Percentiles rank a stretch among this genome's conserved stretches.
These are phyloP conservation scores for Corymbia maculata DNA, from an alignment of 345 rosid species.

Conservation along the genomic window DNA sequence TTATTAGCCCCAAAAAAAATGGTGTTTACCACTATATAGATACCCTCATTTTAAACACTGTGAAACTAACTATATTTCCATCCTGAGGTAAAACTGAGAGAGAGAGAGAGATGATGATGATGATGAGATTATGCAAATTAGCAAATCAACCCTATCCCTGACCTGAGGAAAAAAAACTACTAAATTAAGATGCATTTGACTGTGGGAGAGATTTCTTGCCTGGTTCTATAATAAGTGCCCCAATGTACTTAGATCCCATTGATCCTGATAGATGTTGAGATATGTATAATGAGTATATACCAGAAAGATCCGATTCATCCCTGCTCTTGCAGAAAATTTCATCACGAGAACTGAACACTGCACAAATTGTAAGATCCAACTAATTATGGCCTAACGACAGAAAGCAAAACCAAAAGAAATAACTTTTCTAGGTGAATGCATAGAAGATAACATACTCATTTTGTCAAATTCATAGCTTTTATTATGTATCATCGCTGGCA, in stretches of 20 bases:
- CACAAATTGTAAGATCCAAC: neutral
- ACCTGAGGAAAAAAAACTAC: neutral
- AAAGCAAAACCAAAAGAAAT: neutral
- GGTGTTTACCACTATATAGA: neutral
- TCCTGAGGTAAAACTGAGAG: neutral
- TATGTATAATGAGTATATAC: conserved; percentile 47
- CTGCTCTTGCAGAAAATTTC: conserved; percentile 56
- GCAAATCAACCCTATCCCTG: neutral
- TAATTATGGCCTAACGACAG: neutral
- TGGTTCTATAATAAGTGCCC: conserved; percentile 93
- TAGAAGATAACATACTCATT: conserved; percentile 26
- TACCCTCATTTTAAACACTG: neutral
- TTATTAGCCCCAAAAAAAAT: neutral
- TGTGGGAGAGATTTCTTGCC: conserved; percentile 28
- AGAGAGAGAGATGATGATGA: neutral
- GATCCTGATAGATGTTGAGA: conserved; percentile 38
- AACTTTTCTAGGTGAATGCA: neutral
- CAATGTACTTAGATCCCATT: conserved; percentile 27
- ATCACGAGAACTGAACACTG: conserved; percentile 62
- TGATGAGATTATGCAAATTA: neutral
- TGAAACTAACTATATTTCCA: neutral
- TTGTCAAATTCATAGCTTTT: conserved; percentile 9
- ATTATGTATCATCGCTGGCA: conserved; percentile 44
- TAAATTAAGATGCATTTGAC: neutral
- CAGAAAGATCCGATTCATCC: conserved; percentile 56